phyloP scores from a whole-genome alignment of 2,329 filamentous ascomycete species.

The Corniculantispora saksenae region DNA sequence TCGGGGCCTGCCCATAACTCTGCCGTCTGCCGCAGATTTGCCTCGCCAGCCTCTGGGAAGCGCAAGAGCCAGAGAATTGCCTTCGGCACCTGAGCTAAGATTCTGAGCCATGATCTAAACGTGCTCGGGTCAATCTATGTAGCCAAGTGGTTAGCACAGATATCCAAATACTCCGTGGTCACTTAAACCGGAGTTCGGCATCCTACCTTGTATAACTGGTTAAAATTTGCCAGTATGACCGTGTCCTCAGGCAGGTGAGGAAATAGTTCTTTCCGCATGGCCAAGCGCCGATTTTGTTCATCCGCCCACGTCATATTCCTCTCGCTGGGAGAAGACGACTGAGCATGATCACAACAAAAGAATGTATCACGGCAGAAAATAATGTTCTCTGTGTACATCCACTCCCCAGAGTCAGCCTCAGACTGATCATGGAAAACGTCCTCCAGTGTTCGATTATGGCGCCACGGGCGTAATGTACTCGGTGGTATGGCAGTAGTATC shows the following conservation, averaged over 20 bases:
- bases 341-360: conserved; percentile 96
- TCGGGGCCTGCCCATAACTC: conserved; percentile 79
- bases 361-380: conserved; percentile 94
- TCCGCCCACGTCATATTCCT: conserved; percentile 74
- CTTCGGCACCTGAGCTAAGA: conserved; percentile 80
- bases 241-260: conserved; percentile 77
- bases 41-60: conserved; percentile 91
- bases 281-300: conserved; percentile 80
- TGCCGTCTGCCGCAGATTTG: conserved; percentile 79
- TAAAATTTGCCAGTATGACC: conserved; percentile 96
- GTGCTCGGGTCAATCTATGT: conserved; percentile 88
- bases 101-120: conserved; percentile 93
- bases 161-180: neutral
- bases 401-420: conserved; percentile 70
- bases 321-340: conserved; percentile 77
- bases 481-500: conserved; percentile 84
- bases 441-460: conserved; percentile 71
- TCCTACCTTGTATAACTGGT: conserved; percentile 92
- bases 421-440: conserved; percentile 69
- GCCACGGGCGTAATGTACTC: conserved; percentile 76
- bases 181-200: neutral
- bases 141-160: conserved; percentile 22
- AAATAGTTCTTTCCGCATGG: conserved; percentile 91
- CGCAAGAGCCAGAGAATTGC: conserved; percentile 94
- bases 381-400: conserved; percentile 97